A percentile compares a stretch with the other conserved stretches of the same genome.
These are phyloP conservation scores for Lentinula sp. DNA, from an alignment of 768 basidiomycete genomes.

Conservation along the genomic window DNA sequence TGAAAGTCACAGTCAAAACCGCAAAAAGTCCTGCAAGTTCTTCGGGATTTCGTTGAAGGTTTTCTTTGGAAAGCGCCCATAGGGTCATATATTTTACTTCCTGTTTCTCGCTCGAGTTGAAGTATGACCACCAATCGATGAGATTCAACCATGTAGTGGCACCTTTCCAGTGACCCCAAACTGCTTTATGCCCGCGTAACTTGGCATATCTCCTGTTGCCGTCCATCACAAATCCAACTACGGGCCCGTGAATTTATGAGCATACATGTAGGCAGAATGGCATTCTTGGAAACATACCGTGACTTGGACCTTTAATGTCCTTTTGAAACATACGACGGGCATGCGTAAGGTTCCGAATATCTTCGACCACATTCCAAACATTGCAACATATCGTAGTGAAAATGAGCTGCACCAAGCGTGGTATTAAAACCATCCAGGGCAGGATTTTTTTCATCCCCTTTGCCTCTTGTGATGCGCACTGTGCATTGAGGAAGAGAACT, in stretches of 20 bases:
- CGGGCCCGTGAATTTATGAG: not conserved
- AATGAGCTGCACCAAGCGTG: not conserved
- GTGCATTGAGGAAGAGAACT: not conserved
- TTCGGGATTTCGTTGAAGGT: conserved; percentile 9
- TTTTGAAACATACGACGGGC: not conserved
- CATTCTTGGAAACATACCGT: not conserved
- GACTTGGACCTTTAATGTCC: not conserved
- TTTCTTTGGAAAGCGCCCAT: conserved; percentile 14
- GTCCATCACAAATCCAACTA: conserved; percentile 14
- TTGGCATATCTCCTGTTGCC: conserved; percentile 12
- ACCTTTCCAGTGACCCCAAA: conserved; percentile 11
- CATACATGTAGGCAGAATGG: not conserved
- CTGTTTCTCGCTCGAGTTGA: conserved; percentile 6
- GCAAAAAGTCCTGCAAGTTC: conserved; percentile 12
- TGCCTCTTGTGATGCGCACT: not conserved
- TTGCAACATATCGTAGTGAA: not conserved
- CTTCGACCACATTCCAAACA: not conserved
- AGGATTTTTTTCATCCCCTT: not conserved
- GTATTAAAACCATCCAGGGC: not conserved
- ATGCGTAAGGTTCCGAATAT: not conserved
- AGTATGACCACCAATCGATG: conserved; percentile 14
- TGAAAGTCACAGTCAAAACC: conserved; percentile 11
- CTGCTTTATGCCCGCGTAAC: conserved; percentile 6
- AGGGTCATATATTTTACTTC: conserved; percentile 10
- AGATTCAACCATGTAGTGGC: conserved; percentile 10